A percentile compares a stretch with the other conserved stretches of the same genome.
phyloP scores from a whole-genome alignment of 2,329 filamentous ascomycete genomes.

The Scedosporium boydii region DNA sequence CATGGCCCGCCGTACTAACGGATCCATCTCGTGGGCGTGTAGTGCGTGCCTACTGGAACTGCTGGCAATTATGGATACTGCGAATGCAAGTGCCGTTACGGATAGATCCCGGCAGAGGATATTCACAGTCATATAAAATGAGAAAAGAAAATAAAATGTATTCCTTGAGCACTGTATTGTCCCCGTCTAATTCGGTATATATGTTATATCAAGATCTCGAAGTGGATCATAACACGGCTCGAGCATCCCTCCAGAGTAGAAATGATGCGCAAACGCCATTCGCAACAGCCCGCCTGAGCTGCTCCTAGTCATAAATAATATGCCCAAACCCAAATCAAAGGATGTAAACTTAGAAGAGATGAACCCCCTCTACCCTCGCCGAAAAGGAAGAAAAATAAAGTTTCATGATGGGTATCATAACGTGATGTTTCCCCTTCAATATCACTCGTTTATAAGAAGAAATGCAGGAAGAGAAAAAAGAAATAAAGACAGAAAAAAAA shows the following conservation, averaged over 20 bases:
- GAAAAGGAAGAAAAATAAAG: not conserved
- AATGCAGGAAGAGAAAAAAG: not conserved
- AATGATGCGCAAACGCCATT: not conserved
- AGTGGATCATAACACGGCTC: not conserved
- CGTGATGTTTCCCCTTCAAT: not conserved
- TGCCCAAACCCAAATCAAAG: not conserved
- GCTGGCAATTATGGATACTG: not conserved
- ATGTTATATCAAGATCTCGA: not conserved
- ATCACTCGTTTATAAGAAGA: not conserved
- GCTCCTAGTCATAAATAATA: not conserved
- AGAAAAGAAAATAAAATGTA: no score
- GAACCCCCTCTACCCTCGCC: not conserved
- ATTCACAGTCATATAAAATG: not conserved
- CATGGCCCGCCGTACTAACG: not conserved
- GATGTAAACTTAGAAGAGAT: not conserved
- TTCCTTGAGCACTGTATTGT: no score
- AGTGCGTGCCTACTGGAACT: not conserved
- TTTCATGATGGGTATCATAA: conserved; percentile 1
- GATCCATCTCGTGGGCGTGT: no score
- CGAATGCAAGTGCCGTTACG: not conserved
- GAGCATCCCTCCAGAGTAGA: not conserved
- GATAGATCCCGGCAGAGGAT: not conserved
- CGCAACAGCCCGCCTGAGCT: not conserved
- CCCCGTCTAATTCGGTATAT: not conserved
- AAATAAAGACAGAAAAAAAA: not conserved